These are phyloP conservation scores for Aspergillus hiratsukae DNA, from an alignment of 2,329 filamentous ascomycete species.

Conservation along the genomic window DNA sequence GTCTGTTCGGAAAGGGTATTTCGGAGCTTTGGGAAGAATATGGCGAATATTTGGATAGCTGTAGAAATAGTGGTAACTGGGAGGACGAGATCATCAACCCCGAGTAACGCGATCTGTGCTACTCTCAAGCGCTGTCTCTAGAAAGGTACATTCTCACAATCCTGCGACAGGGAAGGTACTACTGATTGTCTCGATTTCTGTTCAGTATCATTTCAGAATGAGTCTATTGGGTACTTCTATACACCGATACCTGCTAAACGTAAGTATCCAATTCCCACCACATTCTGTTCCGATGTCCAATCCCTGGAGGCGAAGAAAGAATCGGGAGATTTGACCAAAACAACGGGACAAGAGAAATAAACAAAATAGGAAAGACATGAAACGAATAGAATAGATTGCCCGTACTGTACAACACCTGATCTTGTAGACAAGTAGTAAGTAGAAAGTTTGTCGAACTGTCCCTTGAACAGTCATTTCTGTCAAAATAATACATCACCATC, in stretches of 20 bases:
- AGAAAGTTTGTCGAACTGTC: constrained; percentile 10
- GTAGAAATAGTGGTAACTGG: constrained; percentile 18
- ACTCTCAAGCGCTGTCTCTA: background rate
- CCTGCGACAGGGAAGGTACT: background rate
- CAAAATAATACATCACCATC: constrained; percentile 15
- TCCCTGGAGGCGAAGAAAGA: constrained; percentile 1
- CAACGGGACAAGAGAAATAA: constrained; percentile 13
- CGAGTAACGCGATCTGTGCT: constrained; percentile 4
- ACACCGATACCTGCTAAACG: constrained; percentile 6
- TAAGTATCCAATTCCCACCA: constrained; percentile 1
- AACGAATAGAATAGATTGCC: constrained; percentile 31
- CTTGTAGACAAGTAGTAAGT: constrained; percentile 25
- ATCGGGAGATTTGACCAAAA: constrained; percentile 12
- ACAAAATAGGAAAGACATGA: constrained; percentile 25
- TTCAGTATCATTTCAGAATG: background rate
- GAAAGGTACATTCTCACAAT: background rate
- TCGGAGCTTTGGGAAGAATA: constrained; percentile 73
- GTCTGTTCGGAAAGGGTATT: constrained; percentile 62
- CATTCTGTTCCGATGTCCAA: background rate
- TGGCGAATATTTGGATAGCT: constrained; percentile 44
- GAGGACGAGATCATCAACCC: constrained; percentile 25
- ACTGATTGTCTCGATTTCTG: background rate
- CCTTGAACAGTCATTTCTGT: constrained; percentile 6
- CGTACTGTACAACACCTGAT: constrained; percentile 39
- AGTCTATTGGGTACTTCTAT: background rate